These are phyloP conservation scores for Forsythia suspensa DNA, from an alignment of 257 asterid species.

Conservation along the genomic window DNA sequence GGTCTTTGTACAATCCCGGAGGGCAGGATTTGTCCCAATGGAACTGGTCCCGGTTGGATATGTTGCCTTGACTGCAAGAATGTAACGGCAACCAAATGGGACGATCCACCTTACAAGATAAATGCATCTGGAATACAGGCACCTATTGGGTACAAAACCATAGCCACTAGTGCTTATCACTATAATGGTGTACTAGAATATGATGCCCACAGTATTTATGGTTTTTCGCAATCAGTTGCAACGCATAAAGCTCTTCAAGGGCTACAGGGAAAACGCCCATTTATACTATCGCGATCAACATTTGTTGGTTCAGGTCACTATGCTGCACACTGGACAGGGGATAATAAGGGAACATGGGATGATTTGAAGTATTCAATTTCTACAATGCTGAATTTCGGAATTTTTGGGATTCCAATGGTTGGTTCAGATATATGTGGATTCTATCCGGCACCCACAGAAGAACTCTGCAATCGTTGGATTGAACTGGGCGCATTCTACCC, in stretches of 20 bases:
- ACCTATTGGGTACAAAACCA: conserved; percentile 81
- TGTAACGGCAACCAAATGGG: conserved; percentile 77
- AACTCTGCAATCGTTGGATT: conserved; percentile 97
- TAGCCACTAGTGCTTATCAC: conserved; percentile 81
- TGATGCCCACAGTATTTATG: conserved; percentile 89
- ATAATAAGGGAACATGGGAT: conserved; percentile 90
- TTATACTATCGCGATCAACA: conserved; percentile 75
- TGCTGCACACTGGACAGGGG: conserved; percentile 97
- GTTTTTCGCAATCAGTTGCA: conserved; percentile 77
- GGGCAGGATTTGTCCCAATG: conserved; percentile 67
- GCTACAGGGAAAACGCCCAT: conserved; percentile 80
- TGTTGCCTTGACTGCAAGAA: conserved; percentile 93
- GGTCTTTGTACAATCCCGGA: conserved; percentile 81
- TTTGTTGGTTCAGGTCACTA: conserved; percentile 86
- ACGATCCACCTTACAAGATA: conserved; percentile 93
- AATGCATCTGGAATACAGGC: conserved; percentile 81
- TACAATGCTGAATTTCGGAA: conserved; percentile 77
- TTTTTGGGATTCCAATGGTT: conserved; percentile 96
- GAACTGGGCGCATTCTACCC: conserved; percentile 95
- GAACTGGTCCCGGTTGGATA: conserved; percentile 87
- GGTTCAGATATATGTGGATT: conserved; percentile 98
- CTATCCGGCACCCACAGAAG: conserved; percentile 85
- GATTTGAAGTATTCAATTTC: conserved; percentile 78
- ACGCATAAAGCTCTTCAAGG: conserved; percentile 80
- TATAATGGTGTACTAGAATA: conserved; percentile 84